Conservation (phyloP, 2,329 filamentous ascomycete species). For the Cladobotryum mycophilum region DNA sequence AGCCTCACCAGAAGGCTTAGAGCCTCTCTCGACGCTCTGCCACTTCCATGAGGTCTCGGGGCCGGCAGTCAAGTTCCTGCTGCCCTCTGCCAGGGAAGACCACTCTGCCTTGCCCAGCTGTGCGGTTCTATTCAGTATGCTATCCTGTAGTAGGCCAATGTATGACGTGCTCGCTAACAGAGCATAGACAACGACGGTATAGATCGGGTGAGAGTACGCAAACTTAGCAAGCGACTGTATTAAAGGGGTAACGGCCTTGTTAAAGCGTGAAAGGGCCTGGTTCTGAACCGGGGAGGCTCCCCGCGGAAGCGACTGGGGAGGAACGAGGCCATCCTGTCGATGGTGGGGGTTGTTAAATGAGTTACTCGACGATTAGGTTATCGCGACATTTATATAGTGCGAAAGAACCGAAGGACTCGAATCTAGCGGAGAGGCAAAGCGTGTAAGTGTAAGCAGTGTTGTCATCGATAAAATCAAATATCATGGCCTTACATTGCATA, state of each 20-base stretch:
- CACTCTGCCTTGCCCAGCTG: slow-evolving; percentile 65
- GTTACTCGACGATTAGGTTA: slow-evolving; percentile 18
- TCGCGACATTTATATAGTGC: slow-evolving; percentile 25
- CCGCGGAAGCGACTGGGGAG: slow-evolving; percentile 58
- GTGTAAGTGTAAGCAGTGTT: too few species aligned
- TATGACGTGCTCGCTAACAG: slow-evolving; percentile 92
- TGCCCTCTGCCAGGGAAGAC: slow-evolving; percentile 70
- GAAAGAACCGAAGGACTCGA: slow-evolving; percentile 15
- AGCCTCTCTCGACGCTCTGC: slow-evolving; percentile 62
- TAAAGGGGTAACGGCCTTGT: slow-evolving; percentile 62
- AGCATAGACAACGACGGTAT: slow-evolving; percentile 86
- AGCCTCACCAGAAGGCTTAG: slow-evolving; percentile 34
- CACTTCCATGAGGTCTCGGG: slow-evolving; percentile 84
- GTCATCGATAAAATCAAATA: too few species aligned
- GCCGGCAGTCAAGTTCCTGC: slow-evolving; percentile 65
- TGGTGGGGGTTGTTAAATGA: slow-evolving; percentile 26
- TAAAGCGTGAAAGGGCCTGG: slow-evolving; percentile 48
- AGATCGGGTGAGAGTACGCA: slow-evolving; percentile 88
- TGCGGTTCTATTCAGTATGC: slow-evolving; percentile 64
- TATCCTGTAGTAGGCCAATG: slow-evolving; percentile 84
- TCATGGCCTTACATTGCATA: too few species aligned
- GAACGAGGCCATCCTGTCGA: slow-evolving; percentile 49
- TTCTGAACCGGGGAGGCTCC: slow-evolving; percentile 42
- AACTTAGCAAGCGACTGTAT: slow-evolving; percentile 73
- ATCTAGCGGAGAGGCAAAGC: not conserved